Evolutionary conservation across 371 early-diverging fungal species (phyloP).

Genomic region (Coemansia sp.): DNA sequence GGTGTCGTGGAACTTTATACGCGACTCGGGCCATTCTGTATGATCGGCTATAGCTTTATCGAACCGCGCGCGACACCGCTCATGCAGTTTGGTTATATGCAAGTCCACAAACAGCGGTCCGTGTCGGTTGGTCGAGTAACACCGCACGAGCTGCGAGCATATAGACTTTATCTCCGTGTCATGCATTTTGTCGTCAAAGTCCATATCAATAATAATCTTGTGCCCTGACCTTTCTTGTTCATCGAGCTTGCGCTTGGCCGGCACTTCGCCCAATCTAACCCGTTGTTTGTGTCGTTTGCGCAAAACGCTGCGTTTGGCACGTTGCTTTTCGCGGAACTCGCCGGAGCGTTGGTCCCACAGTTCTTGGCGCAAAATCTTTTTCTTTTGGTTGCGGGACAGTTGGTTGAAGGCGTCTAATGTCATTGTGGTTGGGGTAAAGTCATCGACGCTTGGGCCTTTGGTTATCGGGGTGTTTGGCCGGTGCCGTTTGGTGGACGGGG

Average conservation of each 20-base stretch:
- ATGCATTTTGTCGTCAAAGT: slow-evolving; percentile 76
- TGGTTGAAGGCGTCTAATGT: slow-evolving; percentile 26
- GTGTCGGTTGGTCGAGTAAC: slow-evolving; percentile 67
- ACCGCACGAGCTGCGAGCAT: slow-evolving; percentile 65
- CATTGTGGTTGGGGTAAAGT: slow-evolving; percentile 29
- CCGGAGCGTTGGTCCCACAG: slow-evolving; percentile 34
- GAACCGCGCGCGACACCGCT: slow-evolving; percentile 34
- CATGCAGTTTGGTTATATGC: slow-evolving; percentile 48
- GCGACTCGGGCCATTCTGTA: slow-evolving; percentile 39
- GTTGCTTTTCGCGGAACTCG: slow-evolving; percentile 31
- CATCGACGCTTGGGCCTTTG: slow-evolving; percentile 34
- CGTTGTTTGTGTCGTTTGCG: slow-evolving; percentile 32
- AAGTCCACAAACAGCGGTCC: slow-evolving; percentile 56
- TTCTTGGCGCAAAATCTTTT: slow-evolving; percentile 54
- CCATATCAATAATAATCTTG: slow-evolving; percentile 71
- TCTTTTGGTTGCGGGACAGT: slow-evolving; percentile 53
- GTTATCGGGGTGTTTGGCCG: not conserved
- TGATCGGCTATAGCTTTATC: slow-evolving; percentile 30
- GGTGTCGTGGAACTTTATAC: slow-evolving; percentile 39
- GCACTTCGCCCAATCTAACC: slow-evolving; percentile 10
- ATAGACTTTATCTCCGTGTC: slow-evolving; percentile 71
- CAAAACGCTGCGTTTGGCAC: slow-evolving; percentile 18
- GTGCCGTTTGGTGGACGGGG: not conserved
- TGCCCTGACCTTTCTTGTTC: slow-evolving; percentile 51
- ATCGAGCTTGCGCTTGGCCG: slow-evolving; percentile 45